Conservation (phyloP, 2,329 filamentous ascomycete genomes). For the Seiridium unicorne region DNA sequence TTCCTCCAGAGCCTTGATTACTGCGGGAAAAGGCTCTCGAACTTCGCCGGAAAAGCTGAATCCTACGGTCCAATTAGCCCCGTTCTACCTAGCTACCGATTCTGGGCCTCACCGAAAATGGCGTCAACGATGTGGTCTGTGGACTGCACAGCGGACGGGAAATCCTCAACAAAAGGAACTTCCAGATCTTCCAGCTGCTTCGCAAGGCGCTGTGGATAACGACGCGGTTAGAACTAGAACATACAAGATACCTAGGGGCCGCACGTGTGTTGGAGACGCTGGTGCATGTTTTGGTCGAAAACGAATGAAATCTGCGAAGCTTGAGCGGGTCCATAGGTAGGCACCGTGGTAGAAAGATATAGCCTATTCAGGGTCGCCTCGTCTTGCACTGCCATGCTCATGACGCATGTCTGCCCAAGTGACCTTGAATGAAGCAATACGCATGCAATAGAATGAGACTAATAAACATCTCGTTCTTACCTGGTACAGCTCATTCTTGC, state of each 20-base stretch:
- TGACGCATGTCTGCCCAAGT: too few relatives aligned
- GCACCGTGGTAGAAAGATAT: background rate
- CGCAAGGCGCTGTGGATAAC: constrained; percentile 61
- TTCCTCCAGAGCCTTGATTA: constrained; percentile 75
- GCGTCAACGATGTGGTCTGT: constrained; percentile 87
- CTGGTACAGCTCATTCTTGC: constrained; percentile 86
- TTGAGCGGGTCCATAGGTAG: too few relatives aligned
- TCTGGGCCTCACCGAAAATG: constrained; percentile 70
- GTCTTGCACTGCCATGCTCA: too few relatives aligned
- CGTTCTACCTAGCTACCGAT: constrained; percentile 1
- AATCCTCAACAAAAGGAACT: constrained; percentile 82
- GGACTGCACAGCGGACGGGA: constrained; percentile 61
- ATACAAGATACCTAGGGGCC: too few relatives aligned
- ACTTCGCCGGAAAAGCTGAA: constrained; percentile 93
- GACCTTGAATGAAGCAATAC: too few relatives aligned
- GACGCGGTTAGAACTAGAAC: too few relatives aligned
- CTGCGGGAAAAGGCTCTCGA: constrained; percentile 82
- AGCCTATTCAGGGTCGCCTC: background rate
- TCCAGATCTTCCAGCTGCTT: constrained; percentile 83
- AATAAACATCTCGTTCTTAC: constrained; percentile 39
- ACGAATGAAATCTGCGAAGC: background rate
- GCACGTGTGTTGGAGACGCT: too few relatives aligned
- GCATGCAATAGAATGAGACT: background rate
- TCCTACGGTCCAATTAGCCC: constrained; percentile 42
- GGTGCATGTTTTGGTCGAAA: background rate